Base-by-base conservation (phyloP, 2,329 filamentous ascomycete genomes). In the Whalleya microplaca region DNA sequence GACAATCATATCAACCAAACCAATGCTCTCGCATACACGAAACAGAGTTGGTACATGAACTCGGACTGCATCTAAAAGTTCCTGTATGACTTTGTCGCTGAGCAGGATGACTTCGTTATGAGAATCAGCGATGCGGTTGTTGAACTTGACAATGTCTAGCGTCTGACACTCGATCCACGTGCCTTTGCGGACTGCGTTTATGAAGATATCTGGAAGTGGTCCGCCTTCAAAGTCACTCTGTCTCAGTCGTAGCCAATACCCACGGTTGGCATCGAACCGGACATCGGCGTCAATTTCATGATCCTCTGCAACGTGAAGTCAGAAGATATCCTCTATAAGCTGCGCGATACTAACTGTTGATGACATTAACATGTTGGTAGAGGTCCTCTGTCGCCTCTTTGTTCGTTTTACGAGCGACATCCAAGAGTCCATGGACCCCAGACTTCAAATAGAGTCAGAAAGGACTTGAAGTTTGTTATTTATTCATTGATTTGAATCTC, bases 91-190 rank as follows among this genome's bases (percentile, higher is more conserved):
- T 45, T 84, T 81, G 69, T 97, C 92, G 66, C 91, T 96, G 75
- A 94, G 87, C 60, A 88, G 82, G 2, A 96, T 81, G 1, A 96
- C 89, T 72, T 97, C 92, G 45, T 91, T 87, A 55, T 94, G 89
- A 0, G 92, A 89, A 60, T 96, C 88, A 0, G 85, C 84, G 41
- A 97, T 90, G 67, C 89, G 84, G 55, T 85, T 80, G 64, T 88
- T 98, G 41, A 91, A 78, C 69, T 97, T 95, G 61, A 96, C 82
- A 10, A 99, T 80, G 52, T 88, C 83, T 9, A 98, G 71, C 0
- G 95, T 98, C 66, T 96, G 91, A 64, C 92, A 98, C 71, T 98
- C 92, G 29, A 96, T 81, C 53, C 81, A 82, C n/a, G 85, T 85
- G 66, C 88, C 92, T 66, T 87, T 92, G 43, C 81, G 80, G 61